Conservation (phyloP, 75 land plant species). For the Pinus tabuliformis region DNA sequence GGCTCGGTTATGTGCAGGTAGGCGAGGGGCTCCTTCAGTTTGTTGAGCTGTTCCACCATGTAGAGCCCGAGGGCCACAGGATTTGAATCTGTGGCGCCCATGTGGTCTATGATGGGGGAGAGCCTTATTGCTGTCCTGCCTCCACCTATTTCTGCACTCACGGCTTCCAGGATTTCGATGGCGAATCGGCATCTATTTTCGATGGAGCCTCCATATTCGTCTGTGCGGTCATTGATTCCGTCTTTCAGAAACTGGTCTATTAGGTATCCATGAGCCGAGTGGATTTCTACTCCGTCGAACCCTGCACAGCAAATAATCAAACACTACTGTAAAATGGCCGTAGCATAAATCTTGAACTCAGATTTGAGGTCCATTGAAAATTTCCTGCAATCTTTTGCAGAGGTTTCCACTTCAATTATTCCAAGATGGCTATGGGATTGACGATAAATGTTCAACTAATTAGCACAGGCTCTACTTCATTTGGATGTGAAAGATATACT, state of each 20-base stretch:
- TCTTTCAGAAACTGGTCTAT: conserved; percentile 70
- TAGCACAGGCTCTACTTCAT: too few relatives aligned
- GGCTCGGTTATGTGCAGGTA: conserved; percentile 85
- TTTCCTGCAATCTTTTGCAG: too few relatives aligned
- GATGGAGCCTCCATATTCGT: conserved; percentile 23
- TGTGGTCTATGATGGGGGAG: conserved; percentile 22
- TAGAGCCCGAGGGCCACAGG: conserved; percentile 14
- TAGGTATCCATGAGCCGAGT: conserved; percentile 85
- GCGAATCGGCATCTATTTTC: conserved; percentile 24
- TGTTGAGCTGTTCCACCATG: conserved; percentile 6
- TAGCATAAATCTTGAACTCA: too few relatives aligned
- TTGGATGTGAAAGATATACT: too few relatives aligned
- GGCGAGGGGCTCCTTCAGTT: conserved; percentile 28
- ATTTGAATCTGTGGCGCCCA: conserved; percentile 18
- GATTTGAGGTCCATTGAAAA: too few relatives aligned
- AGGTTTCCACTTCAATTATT: too few relatives aligned
- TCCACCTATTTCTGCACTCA: conserved; percentile 11
- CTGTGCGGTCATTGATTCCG: conserved; percentile 20
- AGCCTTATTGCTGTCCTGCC: conserved; percentile 15
- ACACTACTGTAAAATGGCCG: too few relatives aligned
- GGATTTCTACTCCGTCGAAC: conserved; percentile 89
- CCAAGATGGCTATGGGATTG: too few relatives aligned
- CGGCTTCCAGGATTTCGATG: conserved; percentile 11
- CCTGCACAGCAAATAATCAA: conserved; percentile 32
- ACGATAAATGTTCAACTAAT: too few relatives aligned